phyloP scores from a whole-genome alignment of 768 basidiomycete genomes.

The Termitomyces titanicus region DNA sequence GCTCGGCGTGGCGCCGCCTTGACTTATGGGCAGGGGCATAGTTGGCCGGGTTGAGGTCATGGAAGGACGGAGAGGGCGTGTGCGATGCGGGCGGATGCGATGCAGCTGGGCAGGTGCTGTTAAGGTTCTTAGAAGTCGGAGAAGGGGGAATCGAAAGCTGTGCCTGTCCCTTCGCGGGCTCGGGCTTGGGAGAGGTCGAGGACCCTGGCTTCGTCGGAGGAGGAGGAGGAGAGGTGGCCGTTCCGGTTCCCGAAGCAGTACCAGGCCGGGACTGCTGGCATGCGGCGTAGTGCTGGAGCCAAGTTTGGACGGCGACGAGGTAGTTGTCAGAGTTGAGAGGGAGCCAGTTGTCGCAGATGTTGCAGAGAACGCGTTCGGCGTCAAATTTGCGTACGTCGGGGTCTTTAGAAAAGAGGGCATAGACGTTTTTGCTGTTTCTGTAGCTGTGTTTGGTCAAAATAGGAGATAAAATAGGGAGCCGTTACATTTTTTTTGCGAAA shows the following conservation, averaged over 20 bases:
- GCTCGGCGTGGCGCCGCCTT: conserved; percentile 75
- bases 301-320: conserved; percentile 55
- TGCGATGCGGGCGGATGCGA: neutral
- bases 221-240: too few relatives aligned
- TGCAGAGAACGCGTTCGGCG: conserved; percentile 66
- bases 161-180: neutral
- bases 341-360: conserved; percentile 69
- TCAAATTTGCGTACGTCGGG: conserved; percentile 75
- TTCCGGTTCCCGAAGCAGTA: too few relatives aligned
- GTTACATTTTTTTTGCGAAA: conserved; percentile 73
- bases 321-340: conserved; percentile 57
- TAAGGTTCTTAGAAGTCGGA: neutral
- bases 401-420: conserved; percentile 59
- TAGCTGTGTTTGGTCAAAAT: neutral
- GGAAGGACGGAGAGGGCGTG: conserved; percentile 30
- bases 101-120: too few relatives aligned
- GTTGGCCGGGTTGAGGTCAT: conserved; percentile 53
- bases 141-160: neutral
- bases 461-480: conserved; percentile 11
- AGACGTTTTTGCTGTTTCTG: conserved; percentile 45
- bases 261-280: conserved; percentile 38
- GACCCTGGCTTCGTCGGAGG: too few relatives aligned
- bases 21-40: conserved; percentile 62
- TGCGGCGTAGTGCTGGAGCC: conserved; percentile 57
- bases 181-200: neutral